These are phyloP conservation scores for Dichomitus squalens DNA, from an alignment of 1,284 basidiomycete genomes.

Conservation along the genomic window DNA sequence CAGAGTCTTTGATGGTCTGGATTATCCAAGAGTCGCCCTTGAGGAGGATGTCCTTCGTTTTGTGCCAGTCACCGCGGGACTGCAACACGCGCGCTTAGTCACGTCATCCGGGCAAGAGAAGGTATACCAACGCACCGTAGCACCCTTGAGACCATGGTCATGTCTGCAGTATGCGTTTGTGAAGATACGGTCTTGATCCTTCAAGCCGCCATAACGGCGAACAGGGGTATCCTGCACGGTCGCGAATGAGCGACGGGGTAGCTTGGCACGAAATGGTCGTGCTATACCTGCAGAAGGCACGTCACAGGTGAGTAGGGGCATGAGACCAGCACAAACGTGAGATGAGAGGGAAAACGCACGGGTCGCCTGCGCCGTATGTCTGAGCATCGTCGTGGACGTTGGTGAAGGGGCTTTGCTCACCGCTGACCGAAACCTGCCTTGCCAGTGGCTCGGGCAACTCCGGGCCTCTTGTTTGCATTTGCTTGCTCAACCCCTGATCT, in stretches of 20 bases:
- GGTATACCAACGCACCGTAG: conserved; percentile 53
- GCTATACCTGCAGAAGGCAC: conserved; percentile 34
- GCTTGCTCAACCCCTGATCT: conserved; percentile 4
- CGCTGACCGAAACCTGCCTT: conserved; percentile 20
- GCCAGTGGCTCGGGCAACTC: conserved; percentile 23
- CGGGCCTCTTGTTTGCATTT: conserved; percentile 17
- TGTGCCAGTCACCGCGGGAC: conserved; percentile 97
- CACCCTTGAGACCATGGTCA: conserved; percentile 90
- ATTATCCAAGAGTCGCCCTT: conserved; percentile 99
- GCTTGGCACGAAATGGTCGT: conserved; percentile 42
- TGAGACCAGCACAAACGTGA: neutral
- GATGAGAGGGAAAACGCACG: conserved; percentile 22
- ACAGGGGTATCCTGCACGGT: conserved; percentile 85
- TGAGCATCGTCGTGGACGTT: conserved; percentile 37
- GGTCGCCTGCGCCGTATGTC: conserved; percentile 32
- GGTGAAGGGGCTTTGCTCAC: conserved; percentile 27
- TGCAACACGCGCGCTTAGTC: conserved; percentile 35
- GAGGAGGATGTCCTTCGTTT: conserved; percentile 92
- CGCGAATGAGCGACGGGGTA: conserved; percentile 55
- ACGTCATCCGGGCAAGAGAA: conserved; percentile 1
- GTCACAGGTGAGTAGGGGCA: neutral
- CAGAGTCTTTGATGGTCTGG: conserved; percentile 94
- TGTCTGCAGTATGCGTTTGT: conserved; percentile 86
- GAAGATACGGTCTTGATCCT: conserved; percentile 93
- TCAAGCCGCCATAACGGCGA: conserved; percentile 85